Base-by-base conservation (phyloP, 192 early-diverging fungal genomes). In the Diversispora epigaea region DNA sequence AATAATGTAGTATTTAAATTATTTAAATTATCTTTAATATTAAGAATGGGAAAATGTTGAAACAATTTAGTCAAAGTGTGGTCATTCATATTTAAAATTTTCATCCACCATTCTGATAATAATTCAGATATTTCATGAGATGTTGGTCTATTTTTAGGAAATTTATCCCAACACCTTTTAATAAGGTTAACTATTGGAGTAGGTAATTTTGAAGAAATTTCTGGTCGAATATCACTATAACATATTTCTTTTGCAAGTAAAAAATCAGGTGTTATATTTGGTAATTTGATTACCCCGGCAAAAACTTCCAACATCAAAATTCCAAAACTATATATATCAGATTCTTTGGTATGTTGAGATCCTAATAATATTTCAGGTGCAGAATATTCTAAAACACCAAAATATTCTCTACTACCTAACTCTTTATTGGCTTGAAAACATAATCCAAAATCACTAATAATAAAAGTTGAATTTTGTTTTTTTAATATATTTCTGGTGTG, bases 271-370 rank as follows among this genome's bases (percentile, higher is more conserved):
- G 77, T 54, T 9, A 77, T 67, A 10, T 68, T 60, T 45, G 32
- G 62, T 55, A 79, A 82, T 2, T 79, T 68, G 22, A 77, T 75
- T 6, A 71, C 55, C 10, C 80, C 82, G 1, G 71, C 74, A 3
- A 77, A 73, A 7, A 83, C 76, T 47, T 83, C 79, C 70, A 77
- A 79, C 66, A 81, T 77, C 10, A 83, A 69, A 45, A 83, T 76
- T 6, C 80, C 82, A 0, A 83, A 73, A 75, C 77, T 79, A 75
- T 83, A 83, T 32, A 83, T 77, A 52, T 83, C 81, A 22, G 65
- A 2, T 22, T 12, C 43, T 45, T 14, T n/a, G n/a, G 64, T 46
- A 22, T 67, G 45, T 14, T 43, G 12, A 10, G 41, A 9, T 46
- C 43, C 3, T n/a, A 9, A 21, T 41, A 65, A 45, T 17, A 65